These are phyloP conservation scores for Chenopodium berlandieri DNA, from an alignment of 148 eudicot species.

Conservation along the genomic window DNA sequence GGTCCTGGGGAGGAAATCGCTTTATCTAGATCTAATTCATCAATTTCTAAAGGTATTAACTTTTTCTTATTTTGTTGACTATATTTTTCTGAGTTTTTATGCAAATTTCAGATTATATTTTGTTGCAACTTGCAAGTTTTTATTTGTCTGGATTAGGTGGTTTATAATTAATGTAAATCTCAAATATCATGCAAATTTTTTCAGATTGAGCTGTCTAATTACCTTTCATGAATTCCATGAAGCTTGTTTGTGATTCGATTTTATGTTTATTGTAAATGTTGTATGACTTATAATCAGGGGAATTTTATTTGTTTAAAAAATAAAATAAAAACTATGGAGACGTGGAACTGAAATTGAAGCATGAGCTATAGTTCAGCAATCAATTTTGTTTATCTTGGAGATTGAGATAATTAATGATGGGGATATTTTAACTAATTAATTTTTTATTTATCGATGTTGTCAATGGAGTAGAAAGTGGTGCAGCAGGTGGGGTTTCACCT, in stretches of 20 bases:
- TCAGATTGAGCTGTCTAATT: too few species aligned
- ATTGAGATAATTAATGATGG: background rate
- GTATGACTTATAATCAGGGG: background rate
- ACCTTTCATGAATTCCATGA: background rate
- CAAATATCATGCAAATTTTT: too few species aligned
- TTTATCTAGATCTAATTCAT: conserved; percentile 38
- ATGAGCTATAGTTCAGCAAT: background rate
- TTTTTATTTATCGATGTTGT: conserved; percentile 9
- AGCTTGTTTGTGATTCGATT: too few species aligned
- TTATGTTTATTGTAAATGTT: too few species aligned
- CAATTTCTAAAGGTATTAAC: conserved; percentile 45
- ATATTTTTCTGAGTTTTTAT: background rate
- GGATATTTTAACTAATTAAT: conserved; percentile 13
- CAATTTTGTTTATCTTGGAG: conserved; percentile 5
- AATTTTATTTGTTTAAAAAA: too few species aligned
- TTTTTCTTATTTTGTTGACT: background rate
- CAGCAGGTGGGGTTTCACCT: conserved; percentile 38
- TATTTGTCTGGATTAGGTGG: background rate
- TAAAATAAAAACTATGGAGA: background rate
- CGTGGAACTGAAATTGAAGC: conserved; percentile 2
- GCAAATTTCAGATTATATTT: background rate
- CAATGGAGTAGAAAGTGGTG: conserved; percentile 41
- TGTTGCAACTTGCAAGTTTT: conserved; percentile 11
- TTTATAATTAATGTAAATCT: too few species aligned
- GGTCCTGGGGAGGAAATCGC: conserved; percentile 32